Base-by-base conservation (phyloP, 2,329 filamentous ascomycete genomes). In the Phaeophleospora eucalypticola region DNA sequence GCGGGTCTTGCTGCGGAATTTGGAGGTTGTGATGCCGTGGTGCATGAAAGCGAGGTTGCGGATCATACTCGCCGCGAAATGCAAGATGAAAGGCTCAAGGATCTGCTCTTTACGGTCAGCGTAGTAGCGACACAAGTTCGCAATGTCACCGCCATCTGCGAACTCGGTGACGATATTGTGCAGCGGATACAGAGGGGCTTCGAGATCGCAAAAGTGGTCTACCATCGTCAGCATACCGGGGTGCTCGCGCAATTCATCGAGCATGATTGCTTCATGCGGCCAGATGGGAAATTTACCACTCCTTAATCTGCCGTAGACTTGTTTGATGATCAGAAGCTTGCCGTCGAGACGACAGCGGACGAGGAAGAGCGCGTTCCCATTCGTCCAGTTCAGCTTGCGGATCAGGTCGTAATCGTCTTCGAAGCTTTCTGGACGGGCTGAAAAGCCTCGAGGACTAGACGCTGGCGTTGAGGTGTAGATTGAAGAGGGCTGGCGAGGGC, bases 21-120 rank as follows among this genome's bases (percentile, higher is more conserved):
- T 39, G 19, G 51, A 49, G 1, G 14, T 16, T 41, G 36, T 38
- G 18, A 52, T 45, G 16, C 61, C 58, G 12, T 46, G n/a, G 35
- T 65, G 62, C 3, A 63, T 17, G 45, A 51, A 63, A 4, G 51
- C 51, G 4, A 64, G 37, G 2, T 57, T 61, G 14, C 57, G 42
- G 37, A 53, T 45, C 49, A 65, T 52, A n/a, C 48, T 52, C 19
- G 48, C 47, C 43, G 59, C 46, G 43, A 58, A 53, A 40, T 60
- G 57, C 7, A 59, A 46, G 16, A 58, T 40, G 49, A 63, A 53
- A 1, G 40, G 40, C 12, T 49, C 48, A 3, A 57, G 57, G 8
- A 49, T 15, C 4, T 20, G 20, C 12, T 45, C 16, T 2, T 32
- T 19, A 4, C 6, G n/a, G 2, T 16, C 4, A 12, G 41, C 15